phyloP scores from a whole-genome alignment of 176 grass and related monocot genomes.

The Ampelocalamus luodianensis region DNA sequence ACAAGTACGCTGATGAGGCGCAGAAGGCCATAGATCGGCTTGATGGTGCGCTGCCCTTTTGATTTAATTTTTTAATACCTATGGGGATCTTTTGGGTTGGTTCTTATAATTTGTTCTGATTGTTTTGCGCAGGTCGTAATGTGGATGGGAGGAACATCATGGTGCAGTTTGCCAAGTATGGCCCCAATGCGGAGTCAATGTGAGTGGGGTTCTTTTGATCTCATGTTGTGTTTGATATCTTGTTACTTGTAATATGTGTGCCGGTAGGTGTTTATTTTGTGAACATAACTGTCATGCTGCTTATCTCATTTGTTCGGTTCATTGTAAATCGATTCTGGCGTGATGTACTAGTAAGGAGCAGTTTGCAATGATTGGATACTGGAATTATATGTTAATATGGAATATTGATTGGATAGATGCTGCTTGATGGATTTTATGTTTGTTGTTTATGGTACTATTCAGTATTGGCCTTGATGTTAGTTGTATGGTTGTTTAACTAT shows the following conservation, averaged over 20 bases:
- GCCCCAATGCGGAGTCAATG: slow-evolving; percentile 96
- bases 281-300: neutral
- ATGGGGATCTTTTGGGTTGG: neutral
- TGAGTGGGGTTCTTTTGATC: slow-evolving; percentile 49
- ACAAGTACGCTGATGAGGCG: slow-evolving; percentile 93
- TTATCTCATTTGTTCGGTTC: neutral
- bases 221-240: neutral
- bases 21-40: slow-evolving; percentile 93
- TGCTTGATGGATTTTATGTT: neutral
- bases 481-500: neutral
- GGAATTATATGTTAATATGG: neutral
- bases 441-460: neutral
- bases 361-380: neutral
- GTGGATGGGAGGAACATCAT: slow-evolving; percentile 98
- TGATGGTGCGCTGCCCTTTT: slow-evolving; percentile 55
- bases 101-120: neutral
- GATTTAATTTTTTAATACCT: neutral
- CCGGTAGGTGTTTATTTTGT: neutral
- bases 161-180: slow-evolving; percentile 99
- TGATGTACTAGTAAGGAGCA: neutral
- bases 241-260: neutral
- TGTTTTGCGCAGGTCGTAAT: slow-evolving; percentile 58
- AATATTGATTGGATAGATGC: neutral
- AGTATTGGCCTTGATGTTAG: neutral
- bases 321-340: neutral